These are phyloP conservation scores for Blyttiomyces sp. DNA, from an alignment of 371 early-diverging fungal genomes.

Conservation along the genomic window DNA sequence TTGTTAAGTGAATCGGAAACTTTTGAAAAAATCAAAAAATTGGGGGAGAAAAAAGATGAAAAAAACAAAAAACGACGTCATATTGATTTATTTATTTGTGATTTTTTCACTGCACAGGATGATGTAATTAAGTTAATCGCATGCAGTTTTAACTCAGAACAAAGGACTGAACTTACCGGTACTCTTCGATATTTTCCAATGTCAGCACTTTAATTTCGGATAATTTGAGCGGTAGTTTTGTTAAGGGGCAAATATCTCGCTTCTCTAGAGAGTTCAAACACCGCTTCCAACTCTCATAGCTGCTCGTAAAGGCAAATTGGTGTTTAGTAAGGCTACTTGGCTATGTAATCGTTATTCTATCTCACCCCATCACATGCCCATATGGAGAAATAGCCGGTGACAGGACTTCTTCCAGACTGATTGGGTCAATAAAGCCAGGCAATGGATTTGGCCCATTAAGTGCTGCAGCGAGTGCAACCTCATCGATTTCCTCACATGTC, in stretches of 20 bases:
- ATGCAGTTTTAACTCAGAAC: too few species aligned
- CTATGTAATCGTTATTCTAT: background rate
- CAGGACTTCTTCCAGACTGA: constrained; percentile 84
- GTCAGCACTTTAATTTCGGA: constrained; percentile 83
- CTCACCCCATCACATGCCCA: constrained; percentile 80
- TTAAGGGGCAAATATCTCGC: constrained; percentile 89
- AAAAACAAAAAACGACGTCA: background rate
- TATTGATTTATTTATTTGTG: too few species aligned
- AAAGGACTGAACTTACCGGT: too few species aligned
- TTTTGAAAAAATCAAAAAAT: background rate
- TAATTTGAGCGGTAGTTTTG: constrained; percentile 87
- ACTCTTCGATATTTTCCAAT: constrained; percentile 81
- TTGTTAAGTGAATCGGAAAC: background rate
- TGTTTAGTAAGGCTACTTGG: background rate
- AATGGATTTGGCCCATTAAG: constrained; percentile 70
- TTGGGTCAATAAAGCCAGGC: constrained; percentile 89
- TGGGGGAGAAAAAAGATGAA: too few species aligned
- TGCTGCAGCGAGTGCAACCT: too few species aligned
- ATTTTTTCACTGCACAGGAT: too few species aligned
- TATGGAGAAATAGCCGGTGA: constrained; percentile 93
- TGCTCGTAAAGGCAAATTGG: background rate
- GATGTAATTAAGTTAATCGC: too few species aligned
- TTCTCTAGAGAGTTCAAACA: constrained; percentile 83
- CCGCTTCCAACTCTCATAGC: constrained; percentile 88
- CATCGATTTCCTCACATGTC: too few species aligned